These are phyloP conservation scores for Ensete ventricosum DNA, from an alignment of 176 grass and related monocot genomes.

Conservation along the genomic window DNA sequence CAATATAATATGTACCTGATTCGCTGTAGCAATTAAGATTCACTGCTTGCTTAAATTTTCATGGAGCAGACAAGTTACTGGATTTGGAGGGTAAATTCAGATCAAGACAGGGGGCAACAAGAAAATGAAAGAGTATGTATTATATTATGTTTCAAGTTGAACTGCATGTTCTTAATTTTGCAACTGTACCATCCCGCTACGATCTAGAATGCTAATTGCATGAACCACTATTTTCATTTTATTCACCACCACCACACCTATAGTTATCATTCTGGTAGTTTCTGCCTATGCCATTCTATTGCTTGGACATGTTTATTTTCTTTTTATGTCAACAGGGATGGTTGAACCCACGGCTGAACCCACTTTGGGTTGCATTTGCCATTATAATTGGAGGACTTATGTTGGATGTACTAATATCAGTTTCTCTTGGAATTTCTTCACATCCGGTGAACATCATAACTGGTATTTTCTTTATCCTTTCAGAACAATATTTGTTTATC, in stretches of 20 bases:
- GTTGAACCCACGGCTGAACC: slow-evolving; percentile 84
- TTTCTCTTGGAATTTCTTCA: slow-evolving; percentile 92
- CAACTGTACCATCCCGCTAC: not conserved
- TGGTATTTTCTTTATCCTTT: slow-evolving; percentile 35
- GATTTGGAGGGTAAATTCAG: slow-evolving; percentile 94
- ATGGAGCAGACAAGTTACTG: slow-evolving; percentile 91
- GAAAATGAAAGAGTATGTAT: slow-evolving; percentile 83
- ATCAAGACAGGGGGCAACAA: slow-evolving; percentile 59
- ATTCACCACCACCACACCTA: not conserved
- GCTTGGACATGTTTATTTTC: slow-evolving; percentile 26
- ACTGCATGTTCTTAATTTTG: not conserved
- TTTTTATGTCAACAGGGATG: slow-evolving; percentile 54
- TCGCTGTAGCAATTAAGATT: not conserved
- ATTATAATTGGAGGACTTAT: slow-evolving; percentile 95
- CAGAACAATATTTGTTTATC: not conserved
- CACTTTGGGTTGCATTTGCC: slow-evolving; percentile 97
- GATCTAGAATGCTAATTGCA: not conserved
- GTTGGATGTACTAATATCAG: slow-evolving; percentile 93
- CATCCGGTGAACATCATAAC: slow-evolving; percentile 96
- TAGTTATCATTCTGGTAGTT: not conserved
- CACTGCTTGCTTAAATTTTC: slow-evolving; percentile 22
- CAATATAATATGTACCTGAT: slow-evolving; percentile 7
- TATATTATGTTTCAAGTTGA: slow-evolving; percentile 23
- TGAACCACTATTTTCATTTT: too few species aligned
- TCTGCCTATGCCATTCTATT: slow-evolving; percentile 21